phyloP scores from a whole-genome alignment of 2,329 filamentous ascomycete species.

The Amauroascus niger region DNA sequence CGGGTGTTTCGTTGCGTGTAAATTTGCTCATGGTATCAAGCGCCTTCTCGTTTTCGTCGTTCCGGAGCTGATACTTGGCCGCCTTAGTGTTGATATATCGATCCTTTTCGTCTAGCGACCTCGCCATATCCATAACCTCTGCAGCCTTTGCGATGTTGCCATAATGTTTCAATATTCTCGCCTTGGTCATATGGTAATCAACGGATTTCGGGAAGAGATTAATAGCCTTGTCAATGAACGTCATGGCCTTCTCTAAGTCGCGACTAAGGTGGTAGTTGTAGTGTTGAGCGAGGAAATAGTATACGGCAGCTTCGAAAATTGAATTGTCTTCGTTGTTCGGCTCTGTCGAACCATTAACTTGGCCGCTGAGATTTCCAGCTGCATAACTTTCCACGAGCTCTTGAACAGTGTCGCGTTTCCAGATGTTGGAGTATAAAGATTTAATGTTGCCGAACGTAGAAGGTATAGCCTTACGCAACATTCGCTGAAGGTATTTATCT shows the following conservation, averaged over 20 bases:
- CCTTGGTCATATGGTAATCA: slow-evolving; percentile 91
- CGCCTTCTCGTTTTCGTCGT: slow-evolving; percentile 78
- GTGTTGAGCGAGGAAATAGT: slow-evolving; percentile 93
- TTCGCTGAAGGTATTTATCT: slow-evolving; percentile 66
- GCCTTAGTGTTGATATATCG: slow-evolving; percentile 98
- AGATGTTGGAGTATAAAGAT: slow-evolving; percentile 68
- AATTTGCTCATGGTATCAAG: slow-evolving; percentile 87
- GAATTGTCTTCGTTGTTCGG: slow-evolving; percentile 45
- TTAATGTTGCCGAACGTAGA: slow-evolving; percentile 97
- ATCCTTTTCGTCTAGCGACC: slow-evolving; percentile 77
- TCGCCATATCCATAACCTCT: slow-evolving; percentile 78
- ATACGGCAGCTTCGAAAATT: slow-evolving; percentile 62
- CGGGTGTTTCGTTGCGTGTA: slow-evolving; percentile 79
- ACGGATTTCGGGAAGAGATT: slow-evolving; percentile 69
- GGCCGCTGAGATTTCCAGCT: slow-evolving; percentile 42
- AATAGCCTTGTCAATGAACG: slow-evolving; percentile 76
- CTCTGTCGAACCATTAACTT: slow-evolving; percentile 42
- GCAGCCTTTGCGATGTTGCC: slow-evolving; percentile 72
- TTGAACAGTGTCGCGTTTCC: slow-evolving; percentile 68
- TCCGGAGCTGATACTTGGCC: slow-evolving; percentile 90
- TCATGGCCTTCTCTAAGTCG: slow-evolving; percentile 68
- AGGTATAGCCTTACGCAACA: slow-evolving; percentile 85
- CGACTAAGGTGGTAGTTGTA: slow-evolving; percentile 89
- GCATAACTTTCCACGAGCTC: slow-evolving; percentile 71
- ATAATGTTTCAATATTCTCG: slow-evolving; percentile 83